Conservation (phyloP, 768 basidiomycete genomes). For the Lyophyllum shimeji region DNA sequence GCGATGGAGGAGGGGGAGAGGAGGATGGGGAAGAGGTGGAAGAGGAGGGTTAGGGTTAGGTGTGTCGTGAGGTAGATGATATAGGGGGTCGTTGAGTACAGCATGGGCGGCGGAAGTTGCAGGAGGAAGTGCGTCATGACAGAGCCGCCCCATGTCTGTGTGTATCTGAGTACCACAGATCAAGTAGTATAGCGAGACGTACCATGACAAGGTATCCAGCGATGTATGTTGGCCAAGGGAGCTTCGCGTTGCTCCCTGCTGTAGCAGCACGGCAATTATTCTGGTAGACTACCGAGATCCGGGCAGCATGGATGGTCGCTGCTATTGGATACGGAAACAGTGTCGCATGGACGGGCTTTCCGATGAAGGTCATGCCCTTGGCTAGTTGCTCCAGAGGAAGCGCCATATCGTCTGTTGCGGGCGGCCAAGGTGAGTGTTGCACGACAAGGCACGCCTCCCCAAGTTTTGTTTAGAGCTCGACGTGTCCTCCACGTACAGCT, state of each 20-base stretch:
- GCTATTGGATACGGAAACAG: conserved; percentile 41
- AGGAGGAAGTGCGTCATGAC: conserved; percentile 43
- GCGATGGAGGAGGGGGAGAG: conserved; percentile 22
- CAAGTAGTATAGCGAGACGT: conserved; percentile 1
- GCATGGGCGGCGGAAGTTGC: conserved; percentile 42
- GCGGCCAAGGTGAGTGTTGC: too few relatives aligned
- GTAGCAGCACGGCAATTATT: conserved; percentile 27
- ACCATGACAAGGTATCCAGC: conserved; percentile 49
- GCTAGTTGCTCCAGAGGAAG: conserved; percentile 2
- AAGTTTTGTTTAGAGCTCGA: too few relatives aligned
- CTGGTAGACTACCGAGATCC: conserved; percentile 46
- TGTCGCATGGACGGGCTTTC: conserved; percentile 34
- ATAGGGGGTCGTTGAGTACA: conserved; percentile 44
- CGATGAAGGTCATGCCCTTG: conserved; percentile 8
- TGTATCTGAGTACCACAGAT: background rate
- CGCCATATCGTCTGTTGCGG: background rate
- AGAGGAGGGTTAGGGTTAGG: conserved; percentile 40
- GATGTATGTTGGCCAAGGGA: conserved; percentile 45
- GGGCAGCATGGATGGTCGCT: conserved; percentile 41
- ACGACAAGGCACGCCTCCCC: too few relatives aligned
- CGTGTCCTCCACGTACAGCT: background rate
- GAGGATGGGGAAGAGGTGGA: conserved; percentile 32
- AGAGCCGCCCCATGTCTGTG: conserved; percentile 49
- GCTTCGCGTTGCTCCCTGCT: conserved; percentile 22
- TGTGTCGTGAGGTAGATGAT: conserved; percentile 50